Evolutionary conservation across 768 basidiomycete species (phyloP).

Genomic region (Lactarius hatsudake): DNA sequence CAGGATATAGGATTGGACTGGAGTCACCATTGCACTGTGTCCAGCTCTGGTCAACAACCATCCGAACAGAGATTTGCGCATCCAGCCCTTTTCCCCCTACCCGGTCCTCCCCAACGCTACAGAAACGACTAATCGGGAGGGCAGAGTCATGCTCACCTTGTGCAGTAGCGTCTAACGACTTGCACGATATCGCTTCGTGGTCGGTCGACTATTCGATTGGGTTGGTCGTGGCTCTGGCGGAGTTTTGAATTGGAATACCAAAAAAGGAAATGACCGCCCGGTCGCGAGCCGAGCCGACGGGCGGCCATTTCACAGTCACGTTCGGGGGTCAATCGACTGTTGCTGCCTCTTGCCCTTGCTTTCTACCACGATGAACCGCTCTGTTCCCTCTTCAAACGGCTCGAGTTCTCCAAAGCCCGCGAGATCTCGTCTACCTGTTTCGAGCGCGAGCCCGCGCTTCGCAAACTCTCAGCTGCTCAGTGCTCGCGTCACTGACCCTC

Average conservation of each 20-base stretch:
- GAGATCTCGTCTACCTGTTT: slow-evolving; percentile 19
- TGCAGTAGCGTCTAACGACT: background rate
- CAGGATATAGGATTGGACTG: slow-evolving; percentile 31
- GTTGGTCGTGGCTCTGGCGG: background rate
- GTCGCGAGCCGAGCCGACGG: background rate
- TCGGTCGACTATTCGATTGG: background rate
- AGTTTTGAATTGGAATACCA: slow-evolving; percentile 5
- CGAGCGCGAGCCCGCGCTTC: background rate
- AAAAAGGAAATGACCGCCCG: background rate
- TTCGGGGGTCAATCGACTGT: background rate
- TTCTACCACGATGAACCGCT: background rate
- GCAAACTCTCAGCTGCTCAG: background rate
- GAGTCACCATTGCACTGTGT: slow-evolving; percentile 38
- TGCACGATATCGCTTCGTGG: background rate
- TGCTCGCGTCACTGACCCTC: background rate
- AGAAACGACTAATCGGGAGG: background rate
- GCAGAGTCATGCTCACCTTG: slow-evolving; percentile 9
- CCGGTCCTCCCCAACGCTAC: slow-evolving; percentile 11
- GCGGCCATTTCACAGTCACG: background rate
- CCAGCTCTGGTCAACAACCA: slow-evolving; percentile 34
- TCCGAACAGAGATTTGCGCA: slow-evolving; percentile 32
- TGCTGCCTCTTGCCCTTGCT: background rate
- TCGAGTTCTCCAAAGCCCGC: slow-evolving; percentile 9
- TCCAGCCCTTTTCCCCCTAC: slow-evolving; percentile 34
- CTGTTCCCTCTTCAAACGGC: background rate